These are phyloP conservation scores for Alternaria longipes DNA, from an alignment of 2,329 filamentous ascomycete species.

Conservation along the genomic window DNA sequence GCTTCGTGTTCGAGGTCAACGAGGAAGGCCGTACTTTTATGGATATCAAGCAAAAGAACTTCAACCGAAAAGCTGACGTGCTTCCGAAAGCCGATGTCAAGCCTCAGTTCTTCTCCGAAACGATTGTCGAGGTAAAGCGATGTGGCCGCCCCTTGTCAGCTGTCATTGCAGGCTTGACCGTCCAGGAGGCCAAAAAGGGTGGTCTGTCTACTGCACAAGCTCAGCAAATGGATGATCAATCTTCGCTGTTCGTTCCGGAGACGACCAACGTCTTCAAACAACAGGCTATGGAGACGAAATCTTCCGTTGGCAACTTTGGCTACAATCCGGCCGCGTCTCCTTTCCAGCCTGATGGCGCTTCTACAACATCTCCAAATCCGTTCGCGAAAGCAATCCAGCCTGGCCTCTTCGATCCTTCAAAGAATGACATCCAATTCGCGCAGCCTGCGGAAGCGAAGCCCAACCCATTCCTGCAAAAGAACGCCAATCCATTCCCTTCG, in stretches of 20 bases:
- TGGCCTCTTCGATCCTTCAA: conserved; percentile 41
- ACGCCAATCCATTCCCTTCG: not conserved
- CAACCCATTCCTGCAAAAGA: conserved; percentile 23
- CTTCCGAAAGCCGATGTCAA: conserved; percentile 35
- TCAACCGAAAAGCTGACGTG: conserved; percentile 29
- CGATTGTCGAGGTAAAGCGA: conserved; percentile 67
- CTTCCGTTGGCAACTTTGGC: not conserved
- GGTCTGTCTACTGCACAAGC: conserved; percentile 58
- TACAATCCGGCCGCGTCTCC: conserved; percentile 32
- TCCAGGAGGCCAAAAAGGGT: conserved; percentile 59
- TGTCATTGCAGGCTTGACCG: conserved; percentile 65
- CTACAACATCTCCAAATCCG: conserved; percentile 18
- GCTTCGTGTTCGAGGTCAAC: conserved; percentile 60
- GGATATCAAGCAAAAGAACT: conserved; percentile 61
- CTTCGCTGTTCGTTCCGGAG: conserved; percentile 56
- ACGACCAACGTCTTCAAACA: conserved; percentile 25
- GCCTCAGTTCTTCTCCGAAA: conserved; percentile 64
- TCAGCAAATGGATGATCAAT: conserved; percentile 27
- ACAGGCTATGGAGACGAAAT: conserved; percentile 3
- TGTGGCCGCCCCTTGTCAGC: conserved; percentile 64
- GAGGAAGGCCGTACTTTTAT: conserved; percentile 60
- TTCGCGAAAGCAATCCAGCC: conserved; percentile 30
- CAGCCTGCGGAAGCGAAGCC: conserved; percentile 10
- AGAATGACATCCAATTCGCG: conserved; percentile 40
- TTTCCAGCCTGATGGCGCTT: conserved; percentile 24